Evolutionary conservation across 192 early-diverging fungal species (phyloP).

Genomic region (Lobosporangium transversale): DNA sequence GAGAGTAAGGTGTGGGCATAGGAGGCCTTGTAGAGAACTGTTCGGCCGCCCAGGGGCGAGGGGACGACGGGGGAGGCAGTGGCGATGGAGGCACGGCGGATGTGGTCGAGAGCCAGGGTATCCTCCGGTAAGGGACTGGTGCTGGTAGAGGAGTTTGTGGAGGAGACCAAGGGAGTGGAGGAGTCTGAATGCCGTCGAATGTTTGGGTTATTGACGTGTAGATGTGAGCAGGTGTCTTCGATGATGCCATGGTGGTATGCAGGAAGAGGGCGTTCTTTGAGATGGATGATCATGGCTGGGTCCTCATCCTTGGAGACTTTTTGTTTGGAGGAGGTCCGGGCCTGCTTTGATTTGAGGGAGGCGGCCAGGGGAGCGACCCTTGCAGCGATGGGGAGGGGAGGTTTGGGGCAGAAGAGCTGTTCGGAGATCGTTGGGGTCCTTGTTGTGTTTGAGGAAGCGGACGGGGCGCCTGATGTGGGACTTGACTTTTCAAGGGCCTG

Average conservation of each 20-base stretch:
- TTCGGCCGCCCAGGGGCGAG: constrained; percentile 20
- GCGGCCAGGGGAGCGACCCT: constrained; percentile 17
- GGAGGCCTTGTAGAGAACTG: constrained; percentile 33
- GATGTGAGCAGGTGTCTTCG: constrained; percentile 46
- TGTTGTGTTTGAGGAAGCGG: background rate
- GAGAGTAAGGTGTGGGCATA: constrained; percentile 33
- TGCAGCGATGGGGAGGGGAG: constrained; percentile 22
- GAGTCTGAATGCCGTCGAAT: constrained; percentile 38
- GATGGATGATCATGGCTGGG: constrained; percentile 9
- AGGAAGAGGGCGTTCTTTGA: constrained; percentile 19
- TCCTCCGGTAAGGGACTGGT: constrained; percentile 16
- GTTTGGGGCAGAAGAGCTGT: constrained; percentile 12
- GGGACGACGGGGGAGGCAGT: constrained; percentile 31
- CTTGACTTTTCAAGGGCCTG: background rate
- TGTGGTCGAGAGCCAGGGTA: constrained; percentile 9
- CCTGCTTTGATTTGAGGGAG: background rate
- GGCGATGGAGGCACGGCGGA: constrained; percentile 37
- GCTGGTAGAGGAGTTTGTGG: background rate
- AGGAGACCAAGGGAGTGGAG: background rate
- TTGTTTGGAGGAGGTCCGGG: background rate
- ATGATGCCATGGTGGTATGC: constrained; percentile 30
- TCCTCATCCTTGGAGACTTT: background rate
- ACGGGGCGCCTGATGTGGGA: background rate
- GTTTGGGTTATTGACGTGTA: background rate
- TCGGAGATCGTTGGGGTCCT: background rate